Evolutionary conservation across 176 grass and related monocot genomes (phyloP).

Genomic region (Chrysopogon serrulatus): DNA sequence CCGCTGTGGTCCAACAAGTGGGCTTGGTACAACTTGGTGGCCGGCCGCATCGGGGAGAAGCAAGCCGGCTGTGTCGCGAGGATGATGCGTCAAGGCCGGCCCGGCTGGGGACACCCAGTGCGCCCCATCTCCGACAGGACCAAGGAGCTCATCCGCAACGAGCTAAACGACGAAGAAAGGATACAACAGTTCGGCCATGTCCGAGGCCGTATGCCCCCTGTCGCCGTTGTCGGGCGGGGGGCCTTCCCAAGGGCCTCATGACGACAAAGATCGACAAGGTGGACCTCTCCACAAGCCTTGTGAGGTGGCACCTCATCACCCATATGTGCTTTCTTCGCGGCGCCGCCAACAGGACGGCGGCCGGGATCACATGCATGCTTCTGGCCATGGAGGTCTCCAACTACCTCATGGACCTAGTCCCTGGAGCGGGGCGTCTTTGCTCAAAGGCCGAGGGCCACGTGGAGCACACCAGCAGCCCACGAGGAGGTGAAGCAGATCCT

Average conservation of each 20-base stretch:
- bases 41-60: slow-evolving; percentile 3
- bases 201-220: neutral
- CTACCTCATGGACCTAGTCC: too few species aligned
- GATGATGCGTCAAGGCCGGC: neutral
- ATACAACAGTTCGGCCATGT: neutral
- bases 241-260: neutral
- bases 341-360: neutral
- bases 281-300: slow-evolving; percentile 40
- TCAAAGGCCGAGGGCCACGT: slow-evolving; percentile 18
- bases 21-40: slow-evolving; percentile 18
- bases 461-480: neutral
- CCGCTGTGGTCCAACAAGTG: slow-evolving; percentile 45
- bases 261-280: slow-evolving; percentile 18
- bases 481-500: neutral
- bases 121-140: neutral
- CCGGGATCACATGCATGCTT: too few species aligned
- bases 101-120: neutral
- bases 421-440: neutral
- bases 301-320: slow-evolving; percentile 47
- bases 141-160: slow-evolving; percentile 34
- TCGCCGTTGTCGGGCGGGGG: neutral
- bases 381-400: too few species aligned
- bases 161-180: neutral
- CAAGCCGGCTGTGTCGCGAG: neutral
- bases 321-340: slow-evolving; percentile 2